Base-by-base conservation (phyloP, 305 asterid species). In the Ajuga reptans region DNA sequence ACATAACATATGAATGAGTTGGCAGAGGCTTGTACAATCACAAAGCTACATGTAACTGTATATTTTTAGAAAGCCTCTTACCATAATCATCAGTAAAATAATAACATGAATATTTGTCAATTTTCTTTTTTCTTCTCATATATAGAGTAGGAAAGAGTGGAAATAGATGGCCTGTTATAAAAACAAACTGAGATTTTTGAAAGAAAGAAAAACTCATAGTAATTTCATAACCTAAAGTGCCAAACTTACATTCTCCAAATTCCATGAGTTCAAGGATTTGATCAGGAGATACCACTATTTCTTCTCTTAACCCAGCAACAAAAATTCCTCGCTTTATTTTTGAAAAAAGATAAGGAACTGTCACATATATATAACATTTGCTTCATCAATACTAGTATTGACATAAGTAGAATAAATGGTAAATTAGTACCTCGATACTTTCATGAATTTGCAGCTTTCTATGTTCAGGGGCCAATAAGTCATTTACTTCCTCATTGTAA, bases 401-500 rank as follows among this genome's bases (percentile, higher is more conserved):
- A 24, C 39, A 68, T 37, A 42, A 46, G 34, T 17, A 62, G 7
- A 80, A 29, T 16, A 12, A 63, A 50, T 21, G 49, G 52, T 50
- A 59, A 58, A 46, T 42, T 21, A 45, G 36, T 83, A 92, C 98
- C 93, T 92, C 98, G 46, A 88, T 73, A 66, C 95, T 90, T 80
- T 90, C 98, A 82, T 92, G 98, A 75, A 92, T 89, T 80, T 92
- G 96, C 70, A 90, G 77, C 71, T 80, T 90, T 47, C 94, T 85
- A 66, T 90, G 90, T 80, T 90, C 96, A n/a, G 96, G 98, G 52
- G 87, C 98, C 79, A 92, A 75, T 79, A 92, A 77, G 78, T 92
- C 98, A 84, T 92, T 92, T 72, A 92, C 87, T 72, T 92, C 98
- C 83, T 92, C 98, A 58, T 92, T 92, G 80, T 90, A 92, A 52